Base-by-base conservation (phyloP, 768 basidiomycete genomes). In the Termitomyces sp. region DNA sequence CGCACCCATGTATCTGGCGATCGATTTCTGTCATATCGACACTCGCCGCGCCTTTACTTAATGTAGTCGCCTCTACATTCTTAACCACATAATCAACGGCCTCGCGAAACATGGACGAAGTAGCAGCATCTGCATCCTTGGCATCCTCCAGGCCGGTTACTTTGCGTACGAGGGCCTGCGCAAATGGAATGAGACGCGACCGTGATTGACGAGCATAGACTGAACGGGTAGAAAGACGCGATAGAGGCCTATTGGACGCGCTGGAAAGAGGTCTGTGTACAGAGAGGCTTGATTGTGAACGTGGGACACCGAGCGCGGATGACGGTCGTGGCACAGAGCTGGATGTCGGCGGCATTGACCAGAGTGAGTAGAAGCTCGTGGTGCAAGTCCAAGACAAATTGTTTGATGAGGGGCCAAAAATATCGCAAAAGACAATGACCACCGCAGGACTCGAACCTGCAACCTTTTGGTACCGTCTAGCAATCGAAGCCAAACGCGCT, bases 371-470 rank as follows among this genome's bases (percentile, higher is more conserved):
- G n/a, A n/a, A n/a, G n/a, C n/a, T n/a, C n/a, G n/a, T n/a, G n/a
- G n/a, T n/a, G n/a, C n/a, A n/a, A n/a, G n/a, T n/a, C n/a, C n/a
- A n/a, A n/a, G n/a, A n/a, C n/a, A n/a, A n/a, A n/a, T n/a, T n/a
- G n/a, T n/a, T n/a, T n/a, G n/a, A n/a, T n/a, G n/a, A n/a, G n/a
- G n/a, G n/a, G n/a, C n/a, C n/a, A n/a, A n/a, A n/a, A n/a, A n/a
- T n/a, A n/a, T n/a, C n/a, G n/a, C n/a, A n/a, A n/a, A n/a, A n/a
- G n/a, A n/a, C n/a, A 8, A 67, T 88, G 88, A 89, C 83, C 84
- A 87, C 87, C 85, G 87, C 89, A 89, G 89, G 89, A 88, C 87
- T 91, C 88, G 89, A 91, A 91, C 89, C 89, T 91, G 88, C 89
- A 91, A 86, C 89, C 89, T 90, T 87, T 89, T 89, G 89, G 88